Evolutionary conservation across 2,329 filamentous ascomycete genomes (phyloP), one percentile per base, ranked within the genome.

Genomic region (Venturia effusa): DNA sequence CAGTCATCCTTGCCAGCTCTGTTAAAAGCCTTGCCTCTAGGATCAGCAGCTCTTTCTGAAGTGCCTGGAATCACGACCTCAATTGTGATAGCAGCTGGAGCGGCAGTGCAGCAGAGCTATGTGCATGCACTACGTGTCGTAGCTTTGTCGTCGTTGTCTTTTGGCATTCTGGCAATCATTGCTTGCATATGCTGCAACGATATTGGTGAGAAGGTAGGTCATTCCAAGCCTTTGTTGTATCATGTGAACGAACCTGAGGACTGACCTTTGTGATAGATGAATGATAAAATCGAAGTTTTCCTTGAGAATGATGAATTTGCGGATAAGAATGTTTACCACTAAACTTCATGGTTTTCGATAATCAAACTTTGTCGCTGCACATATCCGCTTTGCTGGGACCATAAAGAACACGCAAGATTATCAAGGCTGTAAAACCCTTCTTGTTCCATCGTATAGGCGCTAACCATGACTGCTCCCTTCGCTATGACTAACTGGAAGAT

Each of bases 191-290:
- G 67, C 62, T 74, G 70, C 65, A 69, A 71, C 48, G 70, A 74
- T 60, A 68, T 73, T n/a, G 71, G 72, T 39, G 64, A 66, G 10
- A 73, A 73, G 66, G 73, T 74, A 72, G 73, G 24, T 45, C 43
- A 22, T 10, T 24, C n/a, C 24, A n/a, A 45, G 5, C n/a, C 43
- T 24, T 24, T 45, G 43, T 22, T 24, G 43, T 45, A 22, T 45
- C 43, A 24, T 45, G 24, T 24, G n/a, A 45, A 22, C 19, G 19
- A 24, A 22, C 10, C n/a, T 24, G 43, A 45, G 19, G 43, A 24
- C n/a, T 32, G 24, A 4, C 27, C 24, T 55, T 34, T 11, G 45
- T 51, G 55, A 6, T 27, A 61, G 40, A 51, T 39, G 24, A 51
- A 3, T 15, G 41, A 62, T 19, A 62, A 24, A 37, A 51, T 37